Evolutionary conservation across 208 protist species (phyloP).

Genomic region (Wallacemonas sp.): DNA sequence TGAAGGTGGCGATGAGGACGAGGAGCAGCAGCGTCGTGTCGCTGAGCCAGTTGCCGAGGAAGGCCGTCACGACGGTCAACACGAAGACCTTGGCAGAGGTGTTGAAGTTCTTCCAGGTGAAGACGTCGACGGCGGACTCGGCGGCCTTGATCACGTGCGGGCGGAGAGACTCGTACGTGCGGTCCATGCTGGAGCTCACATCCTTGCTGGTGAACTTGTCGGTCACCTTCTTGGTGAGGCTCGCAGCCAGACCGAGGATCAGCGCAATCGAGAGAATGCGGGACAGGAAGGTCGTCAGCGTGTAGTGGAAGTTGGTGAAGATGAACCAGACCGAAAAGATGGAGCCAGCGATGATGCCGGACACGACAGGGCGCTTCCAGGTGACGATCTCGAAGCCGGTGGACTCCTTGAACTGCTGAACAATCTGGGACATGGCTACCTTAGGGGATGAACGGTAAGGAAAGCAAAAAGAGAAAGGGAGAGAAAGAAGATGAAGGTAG

Average conservation of each 20-base stretch:
- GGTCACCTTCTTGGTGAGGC: conserved; percentile 29
- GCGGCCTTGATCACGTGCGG: conserved; percentile 36
- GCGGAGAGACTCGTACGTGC: conserved; percentile 46
- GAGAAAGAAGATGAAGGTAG: no score
- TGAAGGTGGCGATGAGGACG: conserved; percentile 44
- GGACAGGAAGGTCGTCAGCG: conserved; percentile 66
- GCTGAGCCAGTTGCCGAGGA: conserved; percentile 74
- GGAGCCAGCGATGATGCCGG: conserved; percentile 36
- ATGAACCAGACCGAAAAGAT: conserved; percentile 54
- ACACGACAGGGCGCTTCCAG: conserved; percentile 69
- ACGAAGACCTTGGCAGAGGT: conserved; percentile 51
- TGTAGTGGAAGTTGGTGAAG: conserved; percentile 76
- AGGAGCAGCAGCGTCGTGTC: conserved; percentile 59
- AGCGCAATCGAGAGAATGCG: conserved; percentile 51
- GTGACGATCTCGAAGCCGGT: conserved; percentile 54
- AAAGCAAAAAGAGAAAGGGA: conserved; percentile 14
- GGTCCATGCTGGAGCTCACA: conserved; percentile 46
- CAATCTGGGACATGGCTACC: conserved; percentile 22
- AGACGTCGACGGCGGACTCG: conserved; percentile 27
- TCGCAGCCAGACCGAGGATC: conserved; percentile 32
- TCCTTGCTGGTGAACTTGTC: conserved; percentile 42
- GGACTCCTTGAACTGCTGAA: conserved; percentile 43
- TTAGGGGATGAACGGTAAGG: neutral
- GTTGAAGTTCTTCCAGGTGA: conserved; percentile 67
- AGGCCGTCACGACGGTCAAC: conserved; percentile 42